These are phyloP conservation scores for peach (Prunus persica) DNA, from an alignment of 306 rosid species.

Conservation along the genomic window Prunus_persica_NCBIv2 NC_034009.1:33823001-33823500, in stretches of 20 bases:
- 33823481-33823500: not conserved
- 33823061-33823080: not conserved
- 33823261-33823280: slow-evolving; percentile 47
- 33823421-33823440: not conserved
- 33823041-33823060: not conserved
- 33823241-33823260: slow-evolving; percentile 39
- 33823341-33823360: too few relatives aligned
- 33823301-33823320: too few relatives aligned
- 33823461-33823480: not conserved
- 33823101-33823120: not conserved
- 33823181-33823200: slow-evolving; percentile 61
- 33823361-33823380: too few relatives aligned
- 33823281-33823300: not conserved
- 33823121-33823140: not conserved
- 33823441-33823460: not conserved
- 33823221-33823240: slow-evolving; percentile 65
- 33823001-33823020: slow-evolving; percentile 23
- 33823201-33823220: slow-evolving; percentile 57
- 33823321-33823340: too few relatives aligned
- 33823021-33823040: not conserved
- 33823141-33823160: slow-evolving; percentile 18
- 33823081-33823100: not conserved
- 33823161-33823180: slow-evolving; percentile 48
- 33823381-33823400: not conserved
- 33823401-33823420: not conserved